A percentile compares a stretch with the other conserved stretches of the same genome.
phyloP scores from a whole-genome alignment of 768 basidiomycete species.

The Trametes cingulata region DNA sequence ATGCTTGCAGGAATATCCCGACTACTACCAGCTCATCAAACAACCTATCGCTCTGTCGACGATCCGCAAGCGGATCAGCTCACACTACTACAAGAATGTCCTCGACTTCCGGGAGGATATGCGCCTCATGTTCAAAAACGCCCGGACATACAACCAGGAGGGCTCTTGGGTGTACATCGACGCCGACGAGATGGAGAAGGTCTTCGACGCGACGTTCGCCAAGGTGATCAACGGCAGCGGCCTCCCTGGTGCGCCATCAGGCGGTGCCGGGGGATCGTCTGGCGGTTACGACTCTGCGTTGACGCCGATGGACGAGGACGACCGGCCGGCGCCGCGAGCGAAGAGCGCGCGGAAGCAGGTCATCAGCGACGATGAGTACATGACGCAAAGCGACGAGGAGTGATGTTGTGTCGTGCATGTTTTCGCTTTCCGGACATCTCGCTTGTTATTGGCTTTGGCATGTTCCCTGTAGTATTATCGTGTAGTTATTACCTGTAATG shows the following conservation, averaged over 20 bases:
- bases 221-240: slow-evolving; percentile 65
- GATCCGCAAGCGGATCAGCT: slow-evolving; percentile 74
- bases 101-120: slow-evolving; percentile 75
- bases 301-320: slow-evolving; percentile 83
- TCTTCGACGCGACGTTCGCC: slow-evolving; percentile 72
- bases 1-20: slow-evolving; percentile 71
- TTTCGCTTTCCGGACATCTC: slow-evolving; percentile 1
- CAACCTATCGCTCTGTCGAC: slow-evolving; percentile 87
- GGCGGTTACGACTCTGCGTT: slow-evolving; percentile 66
- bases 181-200: slow-evolving; percentile 92
- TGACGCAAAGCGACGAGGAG: slow-evolving; percentile 79
- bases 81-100: slow-evolving; percentile 72
- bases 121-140: slow-evolving; percentile 92
- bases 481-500: slow-evolving; percentile 24
- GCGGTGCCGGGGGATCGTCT: slow-evolving; percentile 10
- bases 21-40: slow-evolving; percentile 88
- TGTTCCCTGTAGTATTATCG: slow-evolving; percentile 16
- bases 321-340: slow-evolving; percentile 54
- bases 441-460: slow-evolving; percentile 7
- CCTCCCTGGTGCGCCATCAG: slow-evolving; percentile 68
- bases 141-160: slow-evolving; percentile 91
- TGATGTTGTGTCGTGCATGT: slow-evolving; percentile 24
- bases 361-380: slow-evolving; percentile 63
- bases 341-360: slow-evolving; percentile 71
- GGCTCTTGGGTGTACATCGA: slow-evolving; percentile 95